Conservation (phyloP, 805 yeast genomes). For the Teunomyces barrocoloradensis region DNA sequence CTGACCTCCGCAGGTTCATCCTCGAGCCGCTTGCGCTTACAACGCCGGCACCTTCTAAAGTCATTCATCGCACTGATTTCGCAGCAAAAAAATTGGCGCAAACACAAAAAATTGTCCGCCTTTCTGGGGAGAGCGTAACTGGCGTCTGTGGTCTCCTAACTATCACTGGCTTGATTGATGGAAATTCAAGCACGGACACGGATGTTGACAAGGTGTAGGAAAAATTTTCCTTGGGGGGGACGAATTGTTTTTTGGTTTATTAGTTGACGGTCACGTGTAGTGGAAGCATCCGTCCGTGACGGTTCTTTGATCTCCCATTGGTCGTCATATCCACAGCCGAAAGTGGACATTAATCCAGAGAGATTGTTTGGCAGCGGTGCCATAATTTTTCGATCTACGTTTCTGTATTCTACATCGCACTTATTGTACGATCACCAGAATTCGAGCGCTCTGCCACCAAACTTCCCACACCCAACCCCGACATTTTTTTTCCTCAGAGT, state of each 20-base stretch:
- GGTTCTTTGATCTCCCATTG: not conserved
- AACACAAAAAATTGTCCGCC: not conserved
- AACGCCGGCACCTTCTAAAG: slow-evolving; percentile 50
- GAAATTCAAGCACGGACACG: not conserved
- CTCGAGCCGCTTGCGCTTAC: slow-evolving; percentile 53
- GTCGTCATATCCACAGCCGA: too few relatives aligned
- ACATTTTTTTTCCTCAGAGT: too few relatives aligned
- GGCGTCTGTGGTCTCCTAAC: not conserved
- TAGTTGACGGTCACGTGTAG: slow-evolving; percentile 1
- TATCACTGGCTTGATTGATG: slow-evolving; percentile 1
- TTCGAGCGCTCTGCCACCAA: too few relatives aligned
- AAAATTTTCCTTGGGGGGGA: slow-evolving; percentile 1
- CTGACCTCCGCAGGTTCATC: slow-evolving; percentile 56
- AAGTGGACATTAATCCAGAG: too few relatives aligned
- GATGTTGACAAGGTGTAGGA: slow-evolving; percentile 1
- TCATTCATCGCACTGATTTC: slow-evolving; percentile 13
- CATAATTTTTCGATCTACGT: too few relatives aligned
- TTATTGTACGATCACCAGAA: too few relatives aligned
- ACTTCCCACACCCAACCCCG: too few relatives aligned
- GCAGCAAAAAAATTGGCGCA: not conserved
- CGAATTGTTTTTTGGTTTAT: slow-evolving; percentile 2
- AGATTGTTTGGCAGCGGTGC: too few relatives aligned
- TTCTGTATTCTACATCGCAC: too few relatives aligned
- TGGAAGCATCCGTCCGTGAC: not conserved
- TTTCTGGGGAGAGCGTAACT: not conserved